These are phyloP conservation scores for Fusarium palustre DNA, from an alignment of 2,329 filamentous ascomycete genomes.

Conservation along the genomic window DNA sequence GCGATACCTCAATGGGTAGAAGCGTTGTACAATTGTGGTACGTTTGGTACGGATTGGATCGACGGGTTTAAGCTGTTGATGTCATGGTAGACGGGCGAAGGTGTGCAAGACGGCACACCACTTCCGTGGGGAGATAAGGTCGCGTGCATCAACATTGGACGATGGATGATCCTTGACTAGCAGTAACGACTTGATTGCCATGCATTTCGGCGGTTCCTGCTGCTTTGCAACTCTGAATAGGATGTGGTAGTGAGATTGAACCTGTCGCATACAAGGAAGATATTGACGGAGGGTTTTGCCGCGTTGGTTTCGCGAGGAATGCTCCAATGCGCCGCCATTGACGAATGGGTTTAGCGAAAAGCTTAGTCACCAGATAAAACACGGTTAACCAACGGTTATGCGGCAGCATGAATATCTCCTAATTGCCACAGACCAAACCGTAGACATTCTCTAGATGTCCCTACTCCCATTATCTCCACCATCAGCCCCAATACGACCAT, in stretches of 20 bases:
- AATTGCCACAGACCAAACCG: neutral
- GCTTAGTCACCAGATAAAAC: conserved; percentile 7
- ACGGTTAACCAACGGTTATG: neutral
- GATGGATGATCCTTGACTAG: neutral
- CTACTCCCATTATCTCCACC: neutral
- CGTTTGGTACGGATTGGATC: conserved; percentile 4
- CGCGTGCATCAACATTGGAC: conserved; percentile 25
- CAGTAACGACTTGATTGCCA: conserved; percentile 5
- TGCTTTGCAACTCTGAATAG: neutral
- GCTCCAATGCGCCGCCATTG: conserved; percentile 1
- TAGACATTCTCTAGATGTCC: neutral
- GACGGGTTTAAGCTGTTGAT: conserved; percentile 32
- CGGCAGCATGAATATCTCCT: neutral
- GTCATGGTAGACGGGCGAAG: conserved; percentile 26
- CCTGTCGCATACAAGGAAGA: neutral
- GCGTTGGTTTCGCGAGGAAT: conserved; percentile 2
- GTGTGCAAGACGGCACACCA: conserved; percentile 30
- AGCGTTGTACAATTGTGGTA: conserved; percentile 31
- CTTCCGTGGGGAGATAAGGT: conserved; percentile 34
- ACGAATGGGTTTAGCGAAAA: neutral
- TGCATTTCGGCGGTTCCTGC: neutral
- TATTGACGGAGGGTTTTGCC: neutral
- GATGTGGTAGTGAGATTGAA: neutral
- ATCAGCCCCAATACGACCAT: no score
- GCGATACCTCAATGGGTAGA: conserved; percentile 31